Conservation (phyloP, 768 basidiomycete species). For the Exsudoporus frostii region DNA sequence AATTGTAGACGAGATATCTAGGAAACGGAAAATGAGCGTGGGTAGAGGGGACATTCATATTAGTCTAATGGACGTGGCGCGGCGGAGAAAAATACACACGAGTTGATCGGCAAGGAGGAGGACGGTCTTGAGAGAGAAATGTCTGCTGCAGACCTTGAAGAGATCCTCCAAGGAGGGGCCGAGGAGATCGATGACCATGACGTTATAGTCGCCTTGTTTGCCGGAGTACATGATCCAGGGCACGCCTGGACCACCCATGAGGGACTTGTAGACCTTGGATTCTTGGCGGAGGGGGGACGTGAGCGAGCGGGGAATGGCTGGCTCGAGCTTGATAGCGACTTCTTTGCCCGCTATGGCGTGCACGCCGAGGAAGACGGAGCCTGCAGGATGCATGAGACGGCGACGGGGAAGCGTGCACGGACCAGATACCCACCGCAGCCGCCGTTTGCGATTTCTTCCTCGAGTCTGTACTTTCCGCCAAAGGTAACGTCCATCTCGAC, state of each 20-base stretch:
- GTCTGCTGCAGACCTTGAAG: constrained; percentile 86
- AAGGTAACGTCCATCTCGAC: constrained; percentile 43
- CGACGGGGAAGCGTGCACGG: constrained; percentile 6
- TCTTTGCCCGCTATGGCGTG: constrained; percentile 81
- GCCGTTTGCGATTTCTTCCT: constrained; percentile 77
- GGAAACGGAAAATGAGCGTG: constrained; percentile 19
- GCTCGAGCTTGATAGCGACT: constrained; percentile 81
- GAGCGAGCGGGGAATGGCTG: constrained; percentile 43
- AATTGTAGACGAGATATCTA: constrained; percentile 95
- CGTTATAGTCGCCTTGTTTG: constrained; percentile 90
- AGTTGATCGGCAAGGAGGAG: constrained; percentile 92
- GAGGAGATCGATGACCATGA: constrained; percentile 95
- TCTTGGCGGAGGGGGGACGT: constrained; percentile 80
- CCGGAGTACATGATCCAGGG: constrained; percentile 94
- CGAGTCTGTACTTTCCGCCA: constrained; percentile 74
- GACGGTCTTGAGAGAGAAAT: constrained; percentile 93
- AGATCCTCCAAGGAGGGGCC: constrained; percentile 87
- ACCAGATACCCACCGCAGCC: constrained; percentile 74
- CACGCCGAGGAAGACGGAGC: constrained; percentile 74
- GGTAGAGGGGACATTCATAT: constrained; percentile 15
- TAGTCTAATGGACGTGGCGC: neutral
- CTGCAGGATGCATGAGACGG: constrained; percentile 34
- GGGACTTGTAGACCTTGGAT: constrained; percentile 86
- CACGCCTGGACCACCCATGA: constrained; percentile 85
- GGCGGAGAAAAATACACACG: constrained; percentile 44